Conservation (phyloP, 768 basidiomycete species). For the Galerina sulciceps region DNA sequence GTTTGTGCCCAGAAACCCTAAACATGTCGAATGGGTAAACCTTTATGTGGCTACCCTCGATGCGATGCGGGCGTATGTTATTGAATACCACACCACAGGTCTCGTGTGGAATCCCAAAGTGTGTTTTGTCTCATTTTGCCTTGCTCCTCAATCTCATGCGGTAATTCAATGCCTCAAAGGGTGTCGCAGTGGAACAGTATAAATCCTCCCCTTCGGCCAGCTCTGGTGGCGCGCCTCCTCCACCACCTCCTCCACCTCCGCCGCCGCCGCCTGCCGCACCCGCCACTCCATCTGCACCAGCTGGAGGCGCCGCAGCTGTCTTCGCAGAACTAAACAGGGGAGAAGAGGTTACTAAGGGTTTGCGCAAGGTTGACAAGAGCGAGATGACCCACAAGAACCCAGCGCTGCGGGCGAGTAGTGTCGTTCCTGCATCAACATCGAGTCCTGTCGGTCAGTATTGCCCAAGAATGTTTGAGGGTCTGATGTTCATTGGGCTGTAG, state of each 20-base stretch:
- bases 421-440: slow-evolving; percentile 42
- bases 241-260: slow-evolving; percentile 60
- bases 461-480: neutral
- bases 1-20: slow-evolving; percentile 63
- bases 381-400: slow-evolving; percentile 99
- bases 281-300: slow-evolving; percentile 46
- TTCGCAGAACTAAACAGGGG: slow-evolving; percentile 93
- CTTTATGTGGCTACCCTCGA: slow-evolving; percentile 74
- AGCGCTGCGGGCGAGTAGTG: slow-evolving; percentile 69
- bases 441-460: slow-evolving; percentile 30
- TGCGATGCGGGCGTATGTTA: slow-evolving; percentile 79
- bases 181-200: slow-evolving; percentile 60
- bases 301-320: slow-evolving; percentile 73
- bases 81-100: slow-evolving; percentile 86
- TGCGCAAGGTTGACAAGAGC: slow-evolving; percentile 93
- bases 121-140: slow-evolving; percentile 17
- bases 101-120: slow-evolving; percentile 89
- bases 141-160: slow-evolving; percentile 2
- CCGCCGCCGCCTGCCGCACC: slow-evolving; percentile 63
- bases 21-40: slow-evolving; percentile 89
- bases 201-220: slow-evolving; percentile 38
- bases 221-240: slow-evolving; percentile 40
- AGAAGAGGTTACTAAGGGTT: slow-evolving; percentile 84
- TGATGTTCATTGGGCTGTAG: slow-evolving; percentile 23
- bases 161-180: slow-evolving; percentile 39